Evolutionary conservation across 306 rosid species (phyloP).

Genomic region (Vigna angularis): DNA sequence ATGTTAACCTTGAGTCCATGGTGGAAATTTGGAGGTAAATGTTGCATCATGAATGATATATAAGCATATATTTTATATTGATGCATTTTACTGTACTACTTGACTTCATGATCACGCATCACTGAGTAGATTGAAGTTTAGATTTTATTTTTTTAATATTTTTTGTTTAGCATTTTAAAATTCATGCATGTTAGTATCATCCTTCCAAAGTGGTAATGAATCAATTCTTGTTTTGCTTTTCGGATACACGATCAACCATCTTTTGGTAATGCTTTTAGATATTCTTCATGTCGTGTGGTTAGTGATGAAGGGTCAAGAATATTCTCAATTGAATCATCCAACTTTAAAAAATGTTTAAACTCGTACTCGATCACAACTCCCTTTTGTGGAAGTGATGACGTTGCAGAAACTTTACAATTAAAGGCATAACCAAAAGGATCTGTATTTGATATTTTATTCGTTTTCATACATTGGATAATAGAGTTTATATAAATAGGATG

Average conservation of each 20-base stretch:
- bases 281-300: not conserved
- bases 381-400: too few species aligned
- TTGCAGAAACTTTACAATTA: too few species aligned
- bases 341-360: not conserved
- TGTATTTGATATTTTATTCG: not conserved
- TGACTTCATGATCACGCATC: not conserved
- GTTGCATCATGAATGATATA: conserved; percentile 28
- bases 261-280: conserved; percentile 26
- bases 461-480: conserved; percentile 1
- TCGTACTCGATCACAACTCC: not conserved
- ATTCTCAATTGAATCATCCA: conserved; percentile 32
- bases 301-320: conserved; percentile 39
- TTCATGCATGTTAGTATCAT: conserved; percentile 1
- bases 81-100: conserved; percentile 1
- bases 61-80: conserved; percentile 5
- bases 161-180: not conserved
- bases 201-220: conserved; percentile 35
- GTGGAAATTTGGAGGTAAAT: conserved; percentile 65
- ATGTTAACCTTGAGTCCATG: conserved; percentile 43
- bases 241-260: conserved; percentile 9
- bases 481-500: not conserved
- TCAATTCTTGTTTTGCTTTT: conserved; percentile 31
- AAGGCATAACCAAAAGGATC: too few species aligned
- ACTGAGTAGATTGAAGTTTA: conserved; percentile 12
- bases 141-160: not conserved